phyloP scores from a whole-genome alignment of 208 protist genomes.

The Phytomonas sp. region DNA sequence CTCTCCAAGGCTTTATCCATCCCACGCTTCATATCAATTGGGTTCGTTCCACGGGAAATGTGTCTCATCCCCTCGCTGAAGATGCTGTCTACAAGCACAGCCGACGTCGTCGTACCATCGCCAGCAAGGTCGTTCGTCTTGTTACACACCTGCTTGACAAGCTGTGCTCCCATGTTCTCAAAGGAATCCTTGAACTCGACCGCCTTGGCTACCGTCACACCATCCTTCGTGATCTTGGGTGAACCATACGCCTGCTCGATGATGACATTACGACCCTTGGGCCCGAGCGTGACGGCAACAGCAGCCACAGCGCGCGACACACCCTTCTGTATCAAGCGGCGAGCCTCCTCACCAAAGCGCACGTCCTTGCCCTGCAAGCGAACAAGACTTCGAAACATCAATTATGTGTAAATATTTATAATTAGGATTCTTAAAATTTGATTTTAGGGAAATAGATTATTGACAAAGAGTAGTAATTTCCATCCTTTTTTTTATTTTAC shows the following conservation, averaged over 20 bases:
- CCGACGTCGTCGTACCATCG: constrained; percentile 99
- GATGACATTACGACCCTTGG: constrained; percentile 98
- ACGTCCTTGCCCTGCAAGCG: constrained; percentile 90
- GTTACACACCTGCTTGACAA: constrained; percentile 94
- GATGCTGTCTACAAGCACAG: constrained; percentile 97
- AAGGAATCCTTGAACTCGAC: constrained; percentile 97
- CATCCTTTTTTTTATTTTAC: too few species aligned
- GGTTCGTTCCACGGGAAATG: constrained; percentile 98
- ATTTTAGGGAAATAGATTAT: neutral
- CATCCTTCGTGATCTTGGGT: constrained; percentile 99
- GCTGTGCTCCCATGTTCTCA: constrained; percentile 98
- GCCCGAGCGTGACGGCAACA: constrained; percentile 96
- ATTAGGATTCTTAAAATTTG: neutral
- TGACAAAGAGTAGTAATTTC: too few species aligned
- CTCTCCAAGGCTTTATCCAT: constrained; percentile 95
- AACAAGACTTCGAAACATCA: constrained; percentile 15
- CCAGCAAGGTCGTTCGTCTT: constrained; percentile 98
- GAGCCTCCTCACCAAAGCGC: constrained; percentile 89
- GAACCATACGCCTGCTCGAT: constrained; percentile 97
- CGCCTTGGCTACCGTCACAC: constrained; percentile 98
- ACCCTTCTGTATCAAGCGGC: constrained; percentile 91
- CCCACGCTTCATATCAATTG: constrained; percentile 98
- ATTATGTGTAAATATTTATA: neutral
- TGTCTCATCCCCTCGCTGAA: constrained; percentile 95
- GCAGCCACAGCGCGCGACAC: constrained; percentile 94